Evolutionary conservation across 164 flowering plant species (phyloP).

Genomic region (Vitis amurensis): DNA sequence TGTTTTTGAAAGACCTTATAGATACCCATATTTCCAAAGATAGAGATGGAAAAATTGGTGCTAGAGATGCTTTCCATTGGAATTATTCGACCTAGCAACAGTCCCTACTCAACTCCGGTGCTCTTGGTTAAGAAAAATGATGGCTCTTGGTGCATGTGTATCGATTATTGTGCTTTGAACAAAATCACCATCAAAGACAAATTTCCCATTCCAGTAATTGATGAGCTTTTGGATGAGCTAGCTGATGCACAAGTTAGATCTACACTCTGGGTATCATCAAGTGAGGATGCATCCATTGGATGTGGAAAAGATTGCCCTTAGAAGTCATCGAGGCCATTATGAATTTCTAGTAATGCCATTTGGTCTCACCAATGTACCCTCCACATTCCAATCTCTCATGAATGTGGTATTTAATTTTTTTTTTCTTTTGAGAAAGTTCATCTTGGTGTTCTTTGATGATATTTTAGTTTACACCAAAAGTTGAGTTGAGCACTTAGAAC

Average conservation of each 20-base stretch:
- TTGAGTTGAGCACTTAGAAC: background rate
- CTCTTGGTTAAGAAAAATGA: background rate
- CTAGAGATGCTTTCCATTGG: background rate
- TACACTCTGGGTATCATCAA: background rate
- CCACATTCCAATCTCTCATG: background rate
- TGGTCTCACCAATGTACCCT: background rate
- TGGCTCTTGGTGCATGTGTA: background rate
- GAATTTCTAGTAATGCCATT: conserved; percentile 7
- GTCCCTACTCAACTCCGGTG: background rate
- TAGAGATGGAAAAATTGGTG: background rate
- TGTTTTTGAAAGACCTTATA: background rate
- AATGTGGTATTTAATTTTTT: background rate
- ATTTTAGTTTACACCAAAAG: too few species aligned
- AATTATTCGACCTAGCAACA: background rate
- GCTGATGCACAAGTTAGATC: background rate
- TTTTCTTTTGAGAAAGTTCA: too few species aligned
- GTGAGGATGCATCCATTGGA: background rate
- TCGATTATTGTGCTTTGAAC: background rate
- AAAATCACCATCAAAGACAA: conserved; percentile 1
- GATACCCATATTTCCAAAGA: background rate
- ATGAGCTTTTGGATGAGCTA: background rate
- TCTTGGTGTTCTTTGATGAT: too few species aligned
- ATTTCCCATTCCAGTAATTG: background rate
- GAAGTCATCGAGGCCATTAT: background rate
- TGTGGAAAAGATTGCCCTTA: background rate